These are phyloP conservation scores for Tolypocladium tropicale DNA, from an alignment of 2,329 filamentous ascomycete species.

Conservation along the genomic window DNA sequence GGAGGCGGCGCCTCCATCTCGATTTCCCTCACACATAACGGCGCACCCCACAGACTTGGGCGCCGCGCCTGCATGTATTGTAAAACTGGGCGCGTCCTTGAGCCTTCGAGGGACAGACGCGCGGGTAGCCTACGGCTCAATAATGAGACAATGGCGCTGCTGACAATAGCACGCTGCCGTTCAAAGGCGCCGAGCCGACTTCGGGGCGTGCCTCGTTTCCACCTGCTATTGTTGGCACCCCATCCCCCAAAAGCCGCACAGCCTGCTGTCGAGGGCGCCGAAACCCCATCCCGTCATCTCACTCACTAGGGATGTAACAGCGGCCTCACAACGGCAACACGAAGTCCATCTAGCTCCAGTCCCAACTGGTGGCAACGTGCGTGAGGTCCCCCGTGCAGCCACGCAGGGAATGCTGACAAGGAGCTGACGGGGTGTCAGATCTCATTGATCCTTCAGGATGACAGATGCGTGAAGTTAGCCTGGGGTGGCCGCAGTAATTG, in stretches of 20 bases:
- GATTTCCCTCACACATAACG: background rate
- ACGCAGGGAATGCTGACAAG: background rate
- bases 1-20: background rate
- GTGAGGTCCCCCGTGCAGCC: background rate
- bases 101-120: background rate
- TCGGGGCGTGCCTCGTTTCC: background rate
- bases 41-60: background rate
- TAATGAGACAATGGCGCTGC: background rate
- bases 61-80: background rate
- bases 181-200: background rate
- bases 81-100: too few species aligned
- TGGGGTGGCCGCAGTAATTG: background rate
- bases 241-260: background rate
- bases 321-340: too few species aligned
- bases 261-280: background rate
- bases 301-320: background rate
- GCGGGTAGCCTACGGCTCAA: background rate
- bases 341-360: background rate
- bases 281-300: background rate
- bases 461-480: background rate
- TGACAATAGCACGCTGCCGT: background rate
- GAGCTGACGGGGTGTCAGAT: background rate
- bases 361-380: background rate
- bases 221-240: background rate
- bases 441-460: background rate